Conservation (phyloP, 2,329 filamentous ascomycete species). For the Akanthomyces muscarius region DNA sequence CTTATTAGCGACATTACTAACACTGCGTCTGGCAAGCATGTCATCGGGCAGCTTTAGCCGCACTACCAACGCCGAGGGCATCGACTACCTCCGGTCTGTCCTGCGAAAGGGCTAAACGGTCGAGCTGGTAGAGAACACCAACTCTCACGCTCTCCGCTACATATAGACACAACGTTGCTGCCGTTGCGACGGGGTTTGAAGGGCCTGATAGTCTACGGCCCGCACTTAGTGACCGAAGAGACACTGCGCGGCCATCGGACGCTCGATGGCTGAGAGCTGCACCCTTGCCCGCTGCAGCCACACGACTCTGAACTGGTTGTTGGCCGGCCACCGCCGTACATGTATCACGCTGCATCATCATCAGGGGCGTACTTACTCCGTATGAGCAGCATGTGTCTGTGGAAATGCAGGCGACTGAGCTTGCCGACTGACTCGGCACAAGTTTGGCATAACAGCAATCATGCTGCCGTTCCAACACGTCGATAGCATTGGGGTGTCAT, state of each 20-base stretch:
- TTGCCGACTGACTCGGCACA: background rate
- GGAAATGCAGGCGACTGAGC: background rate
- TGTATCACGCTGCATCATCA: background rate
- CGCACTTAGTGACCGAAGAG: background rate
- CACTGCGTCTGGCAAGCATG: background rate
- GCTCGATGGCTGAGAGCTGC: background rate
- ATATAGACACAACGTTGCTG: background rate
- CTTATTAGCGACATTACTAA: background rate
- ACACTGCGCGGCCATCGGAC: background rate
- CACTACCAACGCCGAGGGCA: background rate
- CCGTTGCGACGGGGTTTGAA: background rate
- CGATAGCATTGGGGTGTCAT: no score
- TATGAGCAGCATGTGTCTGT: background rate
- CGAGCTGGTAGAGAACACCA: background rate
- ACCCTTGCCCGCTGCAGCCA: background rate
- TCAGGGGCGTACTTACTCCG: background rate
- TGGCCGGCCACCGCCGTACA: background rate
- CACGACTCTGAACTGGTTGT: background rate
- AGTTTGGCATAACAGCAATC: no score
- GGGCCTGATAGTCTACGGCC: background rate
- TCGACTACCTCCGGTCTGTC: background rate
- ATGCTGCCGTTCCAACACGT: no score
- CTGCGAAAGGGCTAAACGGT: background rate
- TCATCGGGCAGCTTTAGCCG: background rate
- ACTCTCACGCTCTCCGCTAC: conserved; percentile 17